These are phyloP conservation scores for Citrullus mucosospermus DNA, from an alignment of 306 rosid genomes.

Conservation along the genomic window DNA sequence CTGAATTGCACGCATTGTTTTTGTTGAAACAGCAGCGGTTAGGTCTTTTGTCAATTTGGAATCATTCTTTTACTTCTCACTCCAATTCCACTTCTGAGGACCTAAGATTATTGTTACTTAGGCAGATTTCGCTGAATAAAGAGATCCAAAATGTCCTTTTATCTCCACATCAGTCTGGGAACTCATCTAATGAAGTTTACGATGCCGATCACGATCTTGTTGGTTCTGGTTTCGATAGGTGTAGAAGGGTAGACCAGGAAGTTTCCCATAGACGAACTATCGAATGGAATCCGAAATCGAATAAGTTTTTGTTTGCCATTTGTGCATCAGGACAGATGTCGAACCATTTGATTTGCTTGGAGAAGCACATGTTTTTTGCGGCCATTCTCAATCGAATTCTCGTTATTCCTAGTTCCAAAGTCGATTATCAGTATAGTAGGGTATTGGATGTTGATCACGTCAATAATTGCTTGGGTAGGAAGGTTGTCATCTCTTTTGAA, in stretches of 20 bases:
- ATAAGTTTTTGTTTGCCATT: slow-evolving; percentile 57
- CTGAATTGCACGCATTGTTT: slow-evolving; percentile 68
- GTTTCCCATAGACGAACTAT: slow-evolving; percentile 41
- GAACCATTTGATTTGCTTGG: slow-evolving; percentile 87
- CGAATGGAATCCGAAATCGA: slow-evolving; percentile 67
- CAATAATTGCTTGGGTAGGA: slow-evolving; percentile 71
- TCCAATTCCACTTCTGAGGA: slow-evolving; percentile 26
- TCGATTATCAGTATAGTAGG: slow-evolving; percentile 52
- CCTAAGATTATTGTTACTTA: slow-evolving; percentile 35
- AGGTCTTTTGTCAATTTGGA: slow-evolving; percentile 46
- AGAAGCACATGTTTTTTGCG: slow-evolving; percentile 91
- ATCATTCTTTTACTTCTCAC: slow-evolving; percentile 11
- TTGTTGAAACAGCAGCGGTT: background rate
- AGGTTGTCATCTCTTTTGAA: slow-evolving; percentile 66
- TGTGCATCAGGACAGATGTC: slow-evolving; percentile 97
- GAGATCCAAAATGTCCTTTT: slow-evolving; percentile 41
- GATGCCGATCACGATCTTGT: slow-evolving; percentile 23
- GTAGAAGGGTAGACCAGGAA: slow-evolving; percentile 53
- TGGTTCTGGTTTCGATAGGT: slow-evolving; percentile 32
- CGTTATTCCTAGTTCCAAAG: slow-evolving; percentile 79
- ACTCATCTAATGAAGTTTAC: slow-evolving; percentile 13
- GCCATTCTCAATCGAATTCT: slow-evolving; percentile 65
- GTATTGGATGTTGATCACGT: slow-evolving; percentile 73
- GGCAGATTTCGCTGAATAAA: slow-evolving; percentile 57
- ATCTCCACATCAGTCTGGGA: slow-evolving; percentile 42